These are phyloP conservation scores for Hanseniaspora jakobsenii DNA, from an alignment of 805 yeast species.

Conservation along the genomic window DNA sequence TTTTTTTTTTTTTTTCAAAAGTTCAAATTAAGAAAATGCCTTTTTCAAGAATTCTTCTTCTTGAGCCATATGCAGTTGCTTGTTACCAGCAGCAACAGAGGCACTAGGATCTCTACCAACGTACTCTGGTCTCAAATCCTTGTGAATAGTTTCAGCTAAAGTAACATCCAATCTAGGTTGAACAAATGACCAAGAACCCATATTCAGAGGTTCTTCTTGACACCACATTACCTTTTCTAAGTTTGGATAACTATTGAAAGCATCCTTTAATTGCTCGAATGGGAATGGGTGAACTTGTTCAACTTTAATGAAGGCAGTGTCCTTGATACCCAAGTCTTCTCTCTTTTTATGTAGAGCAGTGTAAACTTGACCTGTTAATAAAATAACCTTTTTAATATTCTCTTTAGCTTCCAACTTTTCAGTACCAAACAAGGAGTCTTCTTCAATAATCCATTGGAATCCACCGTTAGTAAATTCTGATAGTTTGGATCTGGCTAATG, in stretches of 20 bases:
- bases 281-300: constrained; percentile 99
- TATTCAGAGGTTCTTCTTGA: constrained; percentile 98
- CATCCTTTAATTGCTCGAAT: constrained; percentile 79
- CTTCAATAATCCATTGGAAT: constrained; percentile 95
- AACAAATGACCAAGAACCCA: constrained; percentile 77
- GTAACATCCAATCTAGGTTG: constrained; percentile 74
- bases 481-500: constrained; percentile 81
- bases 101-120: constrained; percentile 98
- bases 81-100: constrained; percentile 94
- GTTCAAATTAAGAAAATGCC: constrained; percentile 42
- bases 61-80: constrained; percentile 75
- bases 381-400: constrained; percentile 75
- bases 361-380: constrained; percentile 88
- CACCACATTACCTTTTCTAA: constrained; percentile 86
- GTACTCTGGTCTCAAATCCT: constrained; percentile 53
- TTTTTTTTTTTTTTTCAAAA: too few relatives aligned
- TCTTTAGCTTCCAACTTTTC: constrained; percentile 51
- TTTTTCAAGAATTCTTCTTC: constrained; percentile 77
- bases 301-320: constrained; percentile 75
- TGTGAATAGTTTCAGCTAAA: constrained; percentile 61
- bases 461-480: constrained; percentile 81
- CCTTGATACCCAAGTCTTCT: constrained; percentile 58
- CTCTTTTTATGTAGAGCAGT: constrained; percentile 86
- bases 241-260: constrained; percentile 67
- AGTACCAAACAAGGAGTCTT: constrained; percentile 67